These are phyloP conservation scores for Phaeosphaeriaceae sp. DNA, from an alignment of 2,329 filamentous ascomycete genomes.

Conservation along the genomic window DNA sequence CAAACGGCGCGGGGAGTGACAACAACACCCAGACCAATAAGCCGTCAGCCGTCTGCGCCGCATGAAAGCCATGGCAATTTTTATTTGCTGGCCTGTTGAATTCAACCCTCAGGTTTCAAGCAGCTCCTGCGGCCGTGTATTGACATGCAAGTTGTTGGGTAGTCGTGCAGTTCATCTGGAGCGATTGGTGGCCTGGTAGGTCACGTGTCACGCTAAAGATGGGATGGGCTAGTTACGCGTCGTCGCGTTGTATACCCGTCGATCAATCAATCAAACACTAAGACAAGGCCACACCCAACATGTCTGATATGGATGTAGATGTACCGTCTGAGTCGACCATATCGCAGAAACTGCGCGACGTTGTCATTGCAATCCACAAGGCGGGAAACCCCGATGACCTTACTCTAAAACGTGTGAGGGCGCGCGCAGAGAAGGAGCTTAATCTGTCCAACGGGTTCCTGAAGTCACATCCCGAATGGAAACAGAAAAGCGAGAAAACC, in stretches of 20 bases:
- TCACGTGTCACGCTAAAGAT: constrained; percentile 24
- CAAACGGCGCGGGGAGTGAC: constrained; percentile 6
- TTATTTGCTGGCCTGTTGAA: not conserved
- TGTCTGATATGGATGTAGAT: constrained; percentile 40
- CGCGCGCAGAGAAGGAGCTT: constrained; percentile 59
- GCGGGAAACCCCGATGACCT: constrained; percentile 57
- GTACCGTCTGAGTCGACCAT: constrained; percentile 48
- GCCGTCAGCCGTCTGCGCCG: not conserved
- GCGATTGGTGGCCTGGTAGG: constrained; percentile 12
- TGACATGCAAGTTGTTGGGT: not conserved
- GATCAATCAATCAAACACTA: constrained; percentile 12
- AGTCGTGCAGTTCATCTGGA: constrained; percentile 1
- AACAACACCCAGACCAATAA: constrained; percentile 7
- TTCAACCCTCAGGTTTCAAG: not conserved
- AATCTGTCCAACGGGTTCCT: constrained; percentile 62
- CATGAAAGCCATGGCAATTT: not conserved
- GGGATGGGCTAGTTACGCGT: not conserved
- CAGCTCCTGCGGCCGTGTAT: not conserved
- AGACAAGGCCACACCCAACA: constrained; percentile 18
- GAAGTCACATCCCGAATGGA: constrained; percentile 62
- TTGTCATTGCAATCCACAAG: constrained; percentile 50
- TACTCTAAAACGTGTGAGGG: constrained; percentile 64
- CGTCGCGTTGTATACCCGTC: constrained; percentile 10
- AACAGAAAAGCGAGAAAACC: constrained; percentile 54
- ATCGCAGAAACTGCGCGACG: constrained; percentile 48